A percentile compares a stretch with the other conserved stretches of the same genome.
phyloP scores from a whole-genome alignment of 371 early-diverging fungal genomes.

The Mucor lusitanicus region DNA sequence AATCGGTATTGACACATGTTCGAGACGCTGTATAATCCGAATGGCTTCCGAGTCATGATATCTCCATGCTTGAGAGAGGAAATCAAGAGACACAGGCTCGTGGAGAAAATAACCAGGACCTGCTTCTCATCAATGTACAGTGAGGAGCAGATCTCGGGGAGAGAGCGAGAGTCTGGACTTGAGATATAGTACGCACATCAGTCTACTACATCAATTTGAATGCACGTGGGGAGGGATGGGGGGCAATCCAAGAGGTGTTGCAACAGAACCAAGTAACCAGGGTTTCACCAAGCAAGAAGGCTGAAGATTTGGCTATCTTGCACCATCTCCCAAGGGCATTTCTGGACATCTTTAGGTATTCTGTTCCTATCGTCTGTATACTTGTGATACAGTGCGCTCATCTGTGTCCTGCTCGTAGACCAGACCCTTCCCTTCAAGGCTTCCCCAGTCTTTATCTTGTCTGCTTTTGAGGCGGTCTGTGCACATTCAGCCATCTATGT shows the following conservation, averaged over 20 bases:
- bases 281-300: not conserved
- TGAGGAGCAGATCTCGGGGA: not conserved
- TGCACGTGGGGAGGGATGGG: not conserved
- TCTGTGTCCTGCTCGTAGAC: not conserved
- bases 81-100: not conserved
- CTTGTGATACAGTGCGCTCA: slow-evolving; percentile 4
- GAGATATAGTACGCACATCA: not conserved
- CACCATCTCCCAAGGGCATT: not conserved
- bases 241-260: not conserved
- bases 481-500: not conserved
- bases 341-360: not conserved
- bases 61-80: not conserved
- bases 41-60: not conserved
- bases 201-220: not conserved
- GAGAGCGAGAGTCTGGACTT: not conserved
- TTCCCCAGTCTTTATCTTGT: not conserved
- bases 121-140: not conserved
- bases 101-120: not conserved
- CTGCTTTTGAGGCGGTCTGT: not conserved
- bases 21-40: not conserved
- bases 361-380: not conserved
- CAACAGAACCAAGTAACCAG: not conserved
- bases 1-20: slow-evolving; percentile 2
- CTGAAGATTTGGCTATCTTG: not conserved
- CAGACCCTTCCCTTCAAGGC: not conserved